Base-by-base conservation (phyloP, 78 protist species). In the Blattamonas nauphoetae region DNA sequence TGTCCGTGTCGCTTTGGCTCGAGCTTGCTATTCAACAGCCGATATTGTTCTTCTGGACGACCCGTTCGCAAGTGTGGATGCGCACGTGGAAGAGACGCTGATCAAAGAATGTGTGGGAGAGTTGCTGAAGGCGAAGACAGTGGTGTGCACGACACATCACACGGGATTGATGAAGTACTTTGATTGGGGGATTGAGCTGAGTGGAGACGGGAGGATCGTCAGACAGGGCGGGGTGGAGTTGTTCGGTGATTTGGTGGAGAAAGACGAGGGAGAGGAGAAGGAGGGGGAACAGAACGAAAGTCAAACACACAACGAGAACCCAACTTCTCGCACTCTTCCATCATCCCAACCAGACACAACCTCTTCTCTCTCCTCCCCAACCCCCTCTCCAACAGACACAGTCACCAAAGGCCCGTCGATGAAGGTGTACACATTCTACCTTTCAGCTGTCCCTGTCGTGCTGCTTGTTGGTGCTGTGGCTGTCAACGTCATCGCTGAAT, bases 1-100 rank as follows among this genome's bases (percentile, higher is more conserved):
- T n/a, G 86, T 88, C 45, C 71, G 91, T n/a, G 81, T 90, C 41
- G 87, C 88, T 36, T 42, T 90, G 41, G 92, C 92, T 1, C 85
- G 92, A 64, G 87, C 34, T 33, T 42, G 44, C 81, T 87, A 87
- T n/a, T 77, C 89, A 45, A 32, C 55, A 42, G 45, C 84, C 3
- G 44, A 87, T 2, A 32, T 87, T 42, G 43, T 87, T 6, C 77
- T 82, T 2, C 85, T 80, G 41, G 91, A 88, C 81, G 91, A 88
- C 42, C 86, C 81, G 63, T 32, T 89, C 33, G 44, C 88, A 0
- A 88, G 89, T 29, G 86, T 85, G 32, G 91, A 89, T 63, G 89
- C 89, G 63, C 89, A 85, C 36, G 84, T 86, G 6, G 91, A 85
- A 6, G 29, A 32, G 43, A 38, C 1, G 33, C 3, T 81, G 2